Percentiles rank a stretch among this genome's conserved stretches.
phyloP scores from a whole-genome alignment of 2,329 filamentous ascomycete genomes.

The Mycocentrospora acerina region DNA sequence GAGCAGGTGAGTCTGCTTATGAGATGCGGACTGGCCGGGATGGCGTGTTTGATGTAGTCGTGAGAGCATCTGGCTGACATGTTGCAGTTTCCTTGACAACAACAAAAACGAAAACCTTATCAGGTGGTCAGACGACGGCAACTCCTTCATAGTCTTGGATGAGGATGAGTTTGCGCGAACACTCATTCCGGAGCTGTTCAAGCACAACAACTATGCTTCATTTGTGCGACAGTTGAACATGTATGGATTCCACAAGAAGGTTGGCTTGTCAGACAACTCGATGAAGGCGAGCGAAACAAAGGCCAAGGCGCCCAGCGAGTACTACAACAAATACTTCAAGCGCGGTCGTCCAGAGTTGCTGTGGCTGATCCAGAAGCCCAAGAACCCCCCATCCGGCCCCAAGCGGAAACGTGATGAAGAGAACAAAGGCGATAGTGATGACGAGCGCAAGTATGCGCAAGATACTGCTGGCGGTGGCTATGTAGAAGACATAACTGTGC shows the following conservation, averaged over 20 bases:
- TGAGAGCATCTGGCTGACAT: slow-evolving; percentile 13
- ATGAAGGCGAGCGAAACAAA: slow-evolving; percentile 97
- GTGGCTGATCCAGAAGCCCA: slow-evolving; percentile 96
- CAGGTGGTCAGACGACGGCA: slow-evolving; percentile 93
- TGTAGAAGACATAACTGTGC: slow-evolving; percentile 44
- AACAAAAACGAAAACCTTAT: slow-evolving; percentile 93
- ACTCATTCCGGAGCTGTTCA: slow-evolving; percentile 73
- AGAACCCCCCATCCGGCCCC: slow-evolving; percentile 60
- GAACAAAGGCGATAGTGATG: slow-evolving; percentile 71
- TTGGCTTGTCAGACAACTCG: slow-evolving; percentile 87
- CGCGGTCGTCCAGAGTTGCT: slow-evolving; percentile 88
- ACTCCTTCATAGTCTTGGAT: slow-evolving; percentile 94
- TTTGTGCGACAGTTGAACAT: slow-evolving; percentile 70
- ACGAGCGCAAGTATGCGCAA: slow-evolving; percentile 53
- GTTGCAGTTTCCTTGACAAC: slow-evolving; percentile 81
- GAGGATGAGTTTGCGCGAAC: slow-evolving; percentile 85
- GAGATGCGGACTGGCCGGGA: too few species aligned
- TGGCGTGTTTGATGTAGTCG: neutral
- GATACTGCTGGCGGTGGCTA: slow-evolving; percentile 45
- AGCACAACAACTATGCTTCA: slow-evolving; percentile 77
- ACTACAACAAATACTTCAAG: slow-evolving; percentile 95
- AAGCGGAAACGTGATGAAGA: slow-evolving; percentile 58
- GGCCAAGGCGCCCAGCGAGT: slow-evolving; percentile 97
- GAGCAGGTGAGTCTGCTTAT: slow-evolving; percentile 70
- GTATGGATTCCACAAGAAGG: slow-evolving; percentile 59